These are phyloP conservation scores for Monilinia aucupariae DNA, from an alignment of 2,329 filamentous ascomycete genomes.

Conservation along the genomic window DNA sequence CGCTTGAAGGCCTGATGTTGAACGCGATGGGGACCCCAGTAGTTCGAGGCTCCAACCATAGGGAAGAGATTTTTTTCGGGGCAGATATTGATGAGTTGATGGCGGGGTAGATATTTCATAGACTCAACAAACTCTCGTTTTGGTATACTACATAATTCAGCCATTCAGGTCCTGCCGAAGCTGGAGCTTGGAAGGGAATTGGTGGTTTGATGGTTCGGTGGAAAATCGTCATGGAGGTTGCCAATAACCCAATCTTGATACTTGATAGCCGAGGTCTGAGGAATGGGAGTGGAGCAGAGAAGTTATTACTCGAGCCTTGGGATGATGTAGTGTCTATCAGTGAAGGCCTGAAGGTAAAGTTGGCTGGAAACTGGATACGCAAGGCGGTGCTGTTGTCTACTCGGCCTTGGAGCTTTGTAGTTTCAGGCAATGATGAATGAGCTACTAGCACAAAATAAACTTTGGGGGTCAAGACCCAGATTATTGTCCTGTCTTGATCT, in stretches of 20 bases:
- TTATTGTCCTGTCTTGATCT: not conserved
- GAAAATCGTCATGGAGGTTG: not conserved
- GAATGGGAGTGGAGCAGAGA: not conserved
- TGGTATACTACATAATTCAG: too few relatives aligned
- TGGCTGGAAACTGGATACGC: not conserved
- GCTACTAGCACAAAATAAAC: not conserved
- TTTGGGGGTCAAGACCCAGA: not conserved
- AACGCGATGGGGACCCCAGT: not conserved
- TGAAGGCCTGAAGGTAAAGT: not conserved
- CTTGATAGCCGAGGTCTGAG: not conserved
- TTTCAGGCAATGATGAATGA: not conserved
- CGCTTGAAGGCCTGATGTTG: not conserved
- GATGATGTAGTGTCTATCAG: not conserved
- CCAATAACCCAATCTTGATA: not conserved
- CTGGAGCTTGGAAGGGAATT: not conserved
- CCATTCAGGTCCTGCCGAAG: not conserved
- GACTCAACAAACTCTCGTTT: not conserved
- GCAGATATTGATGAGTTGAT: not conserved
- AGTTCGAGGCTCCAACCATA: not conserved
- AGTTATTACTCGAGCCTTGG: not conserved
- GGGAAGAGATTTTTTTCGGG: conserved; percentile 3
- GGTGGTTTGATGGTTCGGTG: not conserved
- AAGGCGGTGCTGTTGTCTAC: not conserved
- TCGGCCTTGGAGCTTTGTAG: not conserved
- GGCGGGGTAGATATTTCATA: not conserved